phyloP scores from a whole-genome alignment of 2,329 filamentous ascomycete genomes.

The Venturia carpophila region DNA sequence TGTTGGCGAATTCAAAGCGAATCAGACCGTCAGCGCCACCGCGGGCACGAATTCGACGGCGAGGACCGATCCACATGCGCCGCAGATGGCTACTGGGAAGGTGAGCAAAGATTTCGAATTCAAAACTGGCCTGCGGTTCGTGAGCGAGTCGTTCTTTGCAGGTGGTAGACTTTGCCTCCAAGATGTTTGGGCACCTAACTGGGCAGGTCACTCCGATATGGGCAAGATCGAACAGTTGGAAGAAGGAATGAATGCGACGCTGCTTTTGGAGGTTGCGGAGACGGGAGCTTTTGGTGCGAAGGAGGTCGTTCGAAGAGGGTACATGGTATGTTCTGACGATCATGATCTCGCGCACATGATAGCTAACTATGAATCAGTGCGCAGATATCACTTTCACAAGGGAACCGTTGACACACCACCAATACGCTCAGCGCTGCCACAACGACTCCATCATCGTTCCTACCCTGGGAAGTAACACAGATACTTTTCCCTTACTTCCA shows the following conservation, averaged over 20 bases:
- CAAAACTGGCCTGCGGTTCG: neutral
- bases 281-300: neutral
- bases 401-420: neutral
- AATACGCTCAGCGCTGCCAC: neutral
- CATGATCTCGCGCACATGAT: neutral
- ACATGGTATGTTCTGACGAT: neutral
- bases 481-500: neutral
- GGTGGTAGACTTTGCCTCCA: neutral
- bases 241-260: neutral
- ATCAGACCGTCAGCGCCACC: neutral
- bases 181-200: conserved; percentile 2
- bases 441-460: conserved; percentile 5
- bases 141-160: neutral
- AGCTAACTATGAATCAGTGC: neutral
- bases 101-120: neutral
- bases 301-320: conserved; percentile 1
- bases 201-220: neutral
- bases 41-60: neutral
- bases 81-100: neutral
- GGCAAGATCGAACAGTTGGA: neutral
- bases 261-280: conserved; percentile 1
- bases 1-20: neutral
- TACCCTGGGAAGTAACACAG: neutral
- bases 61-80: neutral
- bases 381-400: neutral